Percentiles rank a stretch among this genome's conserved stretches.
phyloP scores from a whole-genome alignment of 345 rosid genomes.

The Camelina hispida region DNA sequence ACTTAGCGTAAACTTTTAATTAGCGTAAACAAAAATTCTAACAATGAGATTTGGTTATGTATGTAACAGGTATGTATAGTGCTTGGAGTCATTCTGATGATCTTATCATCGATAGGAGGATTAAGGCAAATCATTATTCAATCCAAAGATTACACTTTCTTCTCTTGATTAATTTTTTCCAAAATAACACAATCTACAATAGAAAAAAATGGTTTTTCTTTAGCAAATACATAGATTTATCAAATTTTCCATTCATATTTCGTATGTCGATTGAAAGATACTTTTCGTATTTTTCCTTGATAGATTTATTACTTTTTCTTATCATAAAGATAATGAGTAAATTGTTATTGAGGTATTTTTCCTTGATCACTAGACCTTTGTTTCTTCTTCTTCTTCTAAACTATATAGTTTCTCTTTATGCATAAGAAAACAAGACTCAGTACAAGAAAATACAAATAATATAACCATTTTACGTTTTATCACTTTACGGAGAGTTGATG shows the following conservation, averaged over 20 bases:
- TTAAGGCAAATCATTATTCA: constrained; percentile 64
- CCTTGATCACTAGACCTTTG: too few species aligned
- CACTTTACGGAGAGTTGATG: too few species aligned
- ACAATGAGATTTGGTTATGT: not conserved
- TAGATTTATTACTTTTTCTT: too few species aligned
- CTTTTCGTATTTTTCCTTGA: too few species aligned
- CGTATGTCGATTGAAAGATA: not conserved
- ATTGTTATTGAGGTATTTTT: too few species aligned
- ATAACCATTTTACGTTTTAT: too few species aligned
- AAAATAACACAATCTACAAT: not conserved
- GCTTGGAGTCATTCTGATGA: constrained; percentile 67
- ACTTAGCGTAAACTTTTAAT: too few species aligned
- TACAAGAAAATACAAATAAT: too few species aligned
- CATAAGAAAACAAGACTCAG: too few species aligned
- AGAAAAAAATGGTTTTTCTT: not conserved
- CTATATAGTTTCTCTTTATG: too few species aligned
- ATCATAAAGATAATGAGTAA: too few species aligned
- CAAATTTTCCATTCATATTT: not conserved
- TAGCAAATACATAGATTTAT: not conserved
- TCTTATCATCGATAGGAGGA: constrained; percentile 81
- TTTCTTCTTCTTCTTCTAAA: too few species aligned
- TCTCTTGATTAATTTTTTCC: constrained; percentile 44
- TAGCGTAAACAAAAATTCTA: not conserved
- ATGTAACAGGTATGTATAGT: constrained; percentile 72
- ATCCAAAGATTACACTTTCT: constrained; percentile 61